These are phyloP conservation scores for Chrysanthemum lavandulifolium DNA, from an alignment of 129 eudicot species.

Conservation along the genomic window DNA sequence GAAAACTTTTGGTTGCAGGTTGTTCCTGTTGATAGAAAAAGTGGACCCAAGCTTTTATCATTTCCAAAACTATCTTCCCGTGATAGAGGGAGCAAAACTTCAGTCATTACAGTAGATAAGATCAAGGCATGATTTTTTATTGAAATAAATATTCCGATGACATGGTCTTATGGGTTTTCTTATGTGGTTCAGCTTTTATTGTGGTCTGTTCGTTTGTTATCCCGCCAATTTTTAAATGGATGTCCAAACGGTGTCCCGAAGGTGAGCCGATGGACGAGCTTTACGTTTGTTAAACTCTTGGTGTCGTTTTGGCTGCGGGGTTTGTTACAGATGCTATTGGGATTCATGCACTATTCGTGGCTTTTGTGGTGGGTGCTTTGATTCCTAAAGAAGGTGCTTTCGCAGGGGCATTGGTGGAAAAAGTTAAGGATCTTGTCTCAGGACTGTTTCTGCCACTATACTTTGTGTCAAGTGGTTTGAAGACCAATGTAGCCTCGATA, in stretches of 20 bases:
- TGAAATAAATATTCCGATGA: no score
- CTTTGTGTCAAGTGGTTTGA: constrained; percentile 81
- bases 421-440: constrained; percentile 81
- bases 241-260: constrained; percentile 55
- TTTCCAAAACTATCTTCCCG: no score
- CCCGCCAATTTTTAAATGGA: constrained; percentile 69
- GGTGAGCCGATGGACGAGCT: constrained; percentile 80
- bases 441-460: constrained; percentile 71
- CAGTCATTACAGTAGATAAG: no score
- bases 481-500: constrained; percentile 74
- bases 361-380: constrained; percentile 71
- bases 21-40: no score
- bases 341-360: constrained; percentile 85
- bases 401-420: constrained; percentile 76
- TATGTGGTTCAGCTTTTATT: constrained; percentile 59
- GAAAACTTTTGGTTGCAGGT: no score
- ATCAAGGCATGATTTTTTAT: no score
- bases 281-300: constrained; percentile 64
- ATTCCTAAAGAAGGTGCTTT: constrained; percentile 78
- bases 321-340: constrained; percentile 70
- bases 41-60: no score
- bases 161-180: constrained; percentile 64
- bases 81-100: no score
- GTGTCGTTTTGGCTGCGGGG: constrained; percentile 67
- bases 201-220: constrained; percentile 37